Evolutionary conservation across 371 early-diverging fungal species (phyloP).

Genomic region (Mortierella sp.): DNA sequence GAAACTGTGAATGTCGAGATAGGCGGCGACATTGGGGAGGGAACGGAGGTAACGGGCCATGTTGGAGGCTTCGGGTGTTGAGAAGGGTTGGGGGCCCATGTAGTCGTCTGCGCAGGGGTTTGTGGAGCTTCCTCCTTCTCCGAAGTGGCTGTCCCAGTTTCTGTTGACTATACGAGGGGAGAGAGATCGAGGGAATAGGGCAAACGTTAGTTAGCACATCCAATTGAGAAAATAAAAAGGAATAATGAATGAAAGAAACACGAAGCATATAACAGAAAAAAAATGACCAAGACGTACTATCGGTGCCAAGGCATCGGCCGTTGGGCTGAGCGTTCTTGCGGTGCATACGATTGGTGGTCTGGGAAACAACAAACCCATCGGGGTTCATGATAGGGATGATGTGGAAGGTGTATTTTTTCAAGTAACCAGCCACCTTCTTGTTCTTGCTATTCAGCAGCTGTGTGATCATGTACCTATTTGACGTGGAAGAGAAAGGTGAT

Average conservation of each 20-base stretch:
- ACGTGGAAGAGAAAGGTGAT: background rate
- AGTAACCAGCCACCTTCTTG: slow-evolving; percentile 44
- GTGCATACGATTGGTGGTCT: slow-evolving; percentile 68
- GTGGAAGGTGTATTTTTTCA: slow-evolving; percentile 54
- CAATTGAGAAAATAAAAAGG: background rate
- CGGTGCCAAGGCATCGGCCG: slow-evolving; percentile 54
- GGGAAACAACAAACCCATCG: slow-evolving; percentile 72
- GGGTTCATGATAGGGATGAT: slow-evolving; percentile 71
- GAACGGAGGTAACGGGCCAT: slow-evolving; percentile 59
- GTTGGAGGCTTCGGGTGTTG: slow-evolving; percentile 67
- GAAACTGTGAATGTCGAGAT: slow-evolving; percentile 53
- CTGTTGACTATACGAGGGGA: slow-evolving; percentile 50
- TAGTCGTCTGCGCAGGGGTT: slow-evolving; percentile 67
- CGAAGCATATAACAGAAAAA: too few relatives aligned
- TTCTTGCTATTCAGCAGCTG: slow-evolving; percentile 45
- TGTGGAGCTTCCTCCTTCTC: slow-evolving; percentile 64
- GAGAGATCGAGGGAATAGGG: background rate
- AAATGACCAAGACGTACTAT: slow-evolving; percentile 42
- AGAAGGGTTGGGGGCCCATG: slow-evolving; percentile 66
- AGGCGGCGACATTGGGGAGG: slow-evolving; percentile 59
- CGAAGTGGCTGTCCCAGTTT: slow-evolving; percentile 69
- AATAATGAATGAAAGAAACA: background rate
- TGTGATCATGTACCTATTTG: slow-evolving; percentile 18
- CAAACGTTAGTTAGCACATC: background rate
- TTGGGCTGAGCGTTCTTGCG: slow-evolving; percentile 68